Percentiles rank a stretch among this genome's conserved stretches.
These are phyloP conservation scores for Hypholoma fasciculare DNA, from an alignment of 768 basidiomycete species.

Conservation along the genomic window DNA sequence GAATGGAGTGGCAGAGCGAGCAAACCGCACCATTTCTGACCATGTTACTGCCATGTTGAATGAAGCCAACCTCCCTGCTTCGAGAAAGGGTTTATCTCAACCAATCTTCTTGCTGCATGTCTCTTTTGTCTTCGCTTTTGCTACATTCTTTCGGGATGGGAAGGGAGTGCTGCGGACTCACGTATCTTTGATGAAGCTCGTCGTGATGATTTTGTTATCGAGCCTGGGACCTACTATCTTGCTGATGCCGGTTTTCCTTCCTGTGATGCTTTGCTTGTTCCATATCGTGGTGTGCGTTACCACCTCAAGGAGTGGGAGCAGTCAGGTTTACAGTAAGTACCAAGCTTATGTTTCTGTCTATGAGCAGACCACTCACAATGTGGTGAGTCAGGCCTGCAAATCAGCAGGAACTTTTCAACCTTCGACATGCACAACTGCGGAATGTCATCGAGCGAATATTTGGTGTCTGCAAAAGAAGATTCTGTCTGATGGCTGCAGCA, in stretches of 20 bases:
- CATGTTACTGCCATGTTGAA: no score
- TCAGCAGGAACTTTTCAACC: no score
- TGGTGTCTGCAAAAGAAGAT: no score
- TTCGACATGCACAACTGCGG: no score
- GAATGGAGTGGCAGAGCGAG: no score
- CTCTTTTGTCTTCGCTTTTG: conserved; percentile 26
- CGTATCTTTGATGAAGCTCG: conserved; percentile 24
- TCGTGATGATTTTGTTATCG: conserved; percentile 22
- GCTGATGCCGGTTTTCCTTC: conserved; percentile 35
- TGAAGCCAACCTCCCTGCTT: no score
- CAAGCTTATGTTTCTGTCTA: no score
- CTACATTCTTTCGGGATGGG: conserved; percentile 35
- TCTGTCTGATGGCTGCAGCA: no score
- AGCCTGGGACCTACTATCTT: conserved; percentile 31
- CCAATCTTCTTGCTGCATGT: conserved; percentile 32
- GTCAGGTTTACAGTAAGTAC: conserved; percentile 14
- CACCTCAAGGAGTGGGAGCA: conserved; percentile 37
- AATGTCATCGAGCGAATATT: no score
- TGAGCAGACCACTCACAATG: no score
- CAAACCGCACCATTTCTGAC: no score
- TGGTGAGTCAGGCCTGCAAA: no score
- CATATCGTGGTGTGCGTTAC: conserved; percentile 35
- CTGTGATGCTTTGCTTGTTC: conserved; percentile 31
- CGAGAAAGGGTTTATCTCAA: conserved; percentile 27
- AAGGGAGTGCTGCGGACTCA: conserved; percentile 33